phyloP scores from a whole-genome alignment of 1,139 yeast genomes.

The Lizanozyma gosingica region DNA sequence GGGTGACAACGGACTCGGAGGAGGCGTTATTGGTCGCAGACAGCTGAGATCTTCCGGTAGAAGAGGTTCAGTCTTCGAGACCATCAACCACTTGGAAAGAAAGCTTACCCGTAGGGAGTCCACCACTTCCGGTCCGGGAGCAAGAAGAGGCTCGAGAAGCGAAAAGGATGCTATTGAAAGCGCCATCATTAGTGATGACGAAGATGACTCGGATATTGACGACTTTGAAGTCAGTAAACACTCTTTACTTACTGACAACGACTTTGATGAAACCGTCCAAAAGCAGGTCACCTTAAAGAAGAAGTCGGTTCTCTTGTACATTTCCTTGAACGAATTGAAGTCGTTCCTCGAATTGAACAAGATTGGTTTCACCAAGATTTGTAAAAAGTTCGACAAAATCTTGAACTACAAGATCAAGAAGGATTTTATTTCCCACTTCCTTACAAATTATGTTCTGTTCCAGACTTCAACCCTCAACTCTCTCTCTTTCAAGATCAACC shows the following conservation, averaged over 20 bases:
- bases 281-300: conserved; percentile 60
- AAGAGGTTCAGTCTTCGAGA: conserved; percentile 18
- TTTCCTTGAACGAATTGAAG: conserved; percentile 72
- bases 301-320: conserved; percentile 57
- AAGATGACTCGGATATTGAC: conserved; percentile 33
- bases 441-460: conserved; percentile 40
- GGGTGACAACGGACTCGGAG: background rate
- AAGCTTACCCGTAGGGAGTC: background rate
- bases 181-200: conserved; percentile 18
- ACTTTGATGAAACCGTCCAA: conserved; percentile 39
- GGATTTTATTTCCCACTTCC: conserved; percentile 40
- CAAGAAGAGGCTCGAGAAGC: conserved; percentile 11
- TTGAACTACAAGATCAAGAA: conserved; percentile 51
- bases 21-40: background rate
- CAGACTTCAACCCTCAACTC: conserved; percentile 31
- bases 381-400: conserved; percentile 86
- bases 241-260: conserved; percentile 33
- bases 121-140: background rate
- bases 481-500: conserved; percentile 39
- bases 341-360: conserved; percentile 74
- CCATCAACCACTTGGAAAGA: conserved; percentile 16
- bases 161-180: conserved; percentile 8
- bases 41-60: background rate
- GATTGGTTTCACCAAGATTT: conserved; percentile 82
- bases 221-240: conserved; percentile 28